These are phyloP conservation scores for Meyerozyma guilliermondii DNA, from an alignment of 1,139 yeast genomes.

Conservation along the genomic window DNA sequence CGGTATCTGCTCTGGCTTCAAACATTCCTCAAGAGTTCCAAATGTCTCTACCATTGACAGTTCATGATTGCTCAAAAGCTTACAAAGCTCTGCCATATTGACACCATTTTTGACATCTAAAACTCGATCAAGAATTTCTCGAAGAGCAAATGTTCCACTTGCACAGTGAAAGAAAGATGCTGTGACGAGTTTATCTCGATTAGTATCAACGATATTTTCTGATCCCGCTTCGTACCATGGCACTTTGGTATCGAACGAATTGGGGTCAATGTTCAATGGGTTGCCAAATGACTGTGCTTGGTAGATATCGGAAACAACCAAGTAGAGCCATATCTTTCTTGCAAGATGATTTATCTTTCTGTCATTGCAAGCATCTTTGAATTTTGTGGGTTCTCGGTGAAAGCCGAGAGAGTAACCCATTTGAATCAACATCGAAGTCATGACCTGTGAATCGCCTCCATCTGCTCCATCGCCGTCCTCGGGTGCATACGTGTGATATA, in stretches of 20 bases:
- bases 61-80: conserved; percentile 16
- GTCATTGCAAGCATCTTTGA: conserved; percentile 20
- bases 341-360: conserved; percentile 31
- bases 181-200: conserved; percentile 20
- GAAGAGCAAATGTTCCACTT: background rate
- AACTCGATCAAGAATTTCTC: conserved; percentile 12
- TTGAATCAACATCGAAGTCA: conserved; percentile 41
- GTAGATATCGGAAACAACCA: conserved; percentile 28
- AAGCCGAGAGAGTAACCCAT: conserved; percentile 48
- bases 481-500: conserved; percentile 44
- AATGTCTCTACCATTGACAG: conserved; percentile 15
- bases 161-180: conserved; percentile 10
- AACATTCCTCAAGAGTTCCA: conserved; percentile 11
- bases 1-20: background rate
- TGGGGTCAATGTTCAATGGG: conserved; percentile 17
- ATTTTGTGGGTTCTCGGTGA: conserved; percentile 44
- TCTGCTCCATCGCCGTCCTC: conserved; percentile 47
- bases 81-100: conserved; percentile 14
- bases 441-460: conserved; percentile 45
- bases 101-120: conserved; percentile 19
- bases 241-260: conserved; percentile 22
- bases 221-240: conserved; percentile 23
- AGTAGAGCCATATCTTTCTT: conserved; percentile 51
- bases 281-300: conserved; percentile 26
- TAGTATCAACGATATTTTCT: conserved; percentile 17